Base-by-base conservation (phyloP, 148 eudicot genomes). In the Silene latifolia region DNA sequence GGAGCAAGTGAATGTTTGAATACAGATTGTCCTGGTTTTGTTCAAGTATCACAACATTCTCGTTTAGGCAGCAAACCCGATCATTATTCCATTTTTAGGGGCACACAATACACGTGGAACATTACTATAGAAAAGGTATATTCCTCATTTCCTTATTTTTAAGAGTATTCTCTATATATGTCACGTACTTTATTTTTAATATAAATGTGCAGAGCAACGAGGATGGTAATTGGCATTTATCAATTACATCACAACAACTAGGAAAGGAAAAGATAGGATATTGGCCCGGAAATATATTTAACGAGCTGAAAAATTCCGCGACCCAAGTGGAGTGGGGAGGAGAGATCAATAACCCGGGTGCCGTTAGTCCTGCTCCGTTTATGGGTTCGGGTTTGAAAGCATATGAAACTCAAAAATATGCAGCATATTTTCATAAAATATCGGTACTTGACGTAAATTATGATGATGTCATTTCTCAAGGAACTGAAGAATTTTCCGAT, bases 281-380 rank as follows among this genome's bases (percentile, higher is more conserved):
- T 8, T 74, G 77, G 77, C 77, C 77, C 4, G 23, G 27, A 7
- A 64, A 7, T 42, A 14, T 74, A 18, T 65, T 74, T 53, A 64
- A 63, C 0, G 35, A 35, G 7, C 24, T 74, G 25, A 11, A n/a
- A 64, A 61, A 74, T 53, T 17, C 14, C 18, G 70, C 77, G 14
- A 51, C 69, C 18, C 46, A 23, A 48, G 62, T 64, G 3, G 77
- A 74, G 65, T 74, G 77, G 77, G 77, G 77, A 63, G 77, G 77
- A 48, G 77, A 74, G 35, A 58, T 74, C 5, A 21, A 56, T n/a
- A 19, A 24, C 44, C 27, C 77, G 9, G 53, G 53, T 4, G 58
- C 44, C 1, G 18, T 23, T 5, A 8, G 2, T 7, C 32, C 19
- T 0, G 4, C 20, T 4, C 69, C 76, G 14, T 19, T 4, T 4